Base-by-base conservation (phyloP, 208 protist species). In the Acanthamoeba castellanii region DNA sequence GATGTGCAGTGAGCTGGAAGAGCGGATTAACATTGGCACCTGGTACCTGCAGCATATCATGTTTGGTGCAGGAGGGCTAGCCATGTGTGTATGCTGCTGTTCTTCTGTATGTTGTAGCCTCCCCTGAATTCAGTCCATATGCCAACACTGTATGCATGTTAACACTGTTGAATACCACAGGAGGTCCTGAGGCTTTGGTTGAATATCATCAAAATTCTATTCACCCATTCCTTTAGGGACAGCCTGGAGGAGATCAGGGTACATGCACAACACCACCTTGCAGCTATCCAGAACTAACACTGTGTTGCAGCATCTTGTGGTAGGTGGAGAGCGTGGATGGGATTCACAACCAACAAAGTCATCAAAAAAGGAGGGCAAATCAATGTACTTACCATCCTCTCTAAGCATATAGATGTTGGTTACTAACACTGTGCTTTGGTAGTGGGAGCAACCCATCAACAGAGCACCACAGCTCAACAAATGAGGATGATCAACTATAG, bases 1-100 rank as follows among this genome's bases (percentile, higher is more conserved):
- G 8, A 50, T 27, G 42, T 14, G 34, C 84, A 72, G 84, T 66
- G 84, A 90, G 37, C 84, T 90, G 14, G 20, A 90, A 30, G 59
- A 90, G 37, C 84, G 84, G 11, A 66, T 90, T 45, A 90, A 90
- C 84, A 0, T 66, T 25, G 84, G 84, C 14, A 3, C 74, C 18
- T 82, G 74, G 74, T 82, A 82, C 42, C 74, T 82, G 18, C 5
- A n/a, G 32, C 37, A 30, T 3, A 11, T 82, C 8, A 42, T 42
- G 20, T 82, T 82, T n/a, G 42, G 37, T 8, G 27, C 32, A 8
- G 74, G 74, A 42, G 74, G 74, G 14, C 6, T 82, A 3, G 42
- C 25, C 74, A 82, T 82, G 74, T 82, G 61, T 9, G 1, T 52
- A 16, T 82, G 74, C 74, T 55, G 32, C 74, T 82, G 74, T 32